phyloP scores from a whole-genome alignment of 441 rosid genomes.

The Manihot esculenta region DNA sequence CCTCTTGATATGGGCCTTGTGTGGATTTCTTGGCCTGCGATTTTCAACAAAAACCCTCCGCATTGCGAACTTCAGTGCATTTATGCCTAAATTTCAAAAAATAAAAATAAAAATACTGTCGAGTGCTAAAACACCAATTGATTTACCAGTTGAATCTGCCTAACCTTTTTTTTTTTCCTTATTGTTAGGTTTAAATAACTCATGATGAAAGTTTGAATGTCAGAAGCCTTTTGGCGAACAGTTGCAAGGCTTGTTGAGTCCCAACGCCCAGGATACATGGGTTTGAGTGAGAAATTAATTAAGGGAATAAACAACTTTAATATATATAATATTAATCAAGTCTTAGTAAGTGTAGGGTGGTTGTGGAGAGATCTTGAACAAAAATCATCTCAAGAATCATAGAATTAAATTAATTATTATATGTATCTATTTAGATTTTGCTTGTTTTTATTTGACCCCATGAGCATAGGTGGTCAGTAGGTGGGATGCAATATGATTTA shows the following conservation, averaged over 20 bases:
- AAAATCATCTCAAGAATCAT: background rate
- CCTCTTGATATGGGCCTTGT: constrained; percentile 11
- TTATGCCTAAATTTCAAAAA: no score
- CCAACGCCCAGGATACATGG: background rate
- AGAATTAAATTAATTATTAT: background rate
- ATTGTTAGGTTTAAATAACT: no score
- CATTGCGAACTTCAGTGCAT: background rate
- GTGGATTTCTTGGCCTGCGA: constrained; percentile 4
- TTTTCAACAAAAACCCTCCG: background rate
- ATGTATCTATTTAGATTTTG: no score
- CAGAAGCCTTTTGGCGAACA: background rate
- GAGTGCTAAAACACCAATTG: no score
- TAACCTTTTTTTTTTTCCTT: no score
- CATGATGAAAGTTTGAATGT: background rate
- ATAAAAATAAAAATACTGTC: no score
- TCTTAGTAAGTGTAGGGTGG: background rate
- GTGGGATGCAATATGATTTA: no score
- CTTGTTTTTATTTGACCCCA: no score
- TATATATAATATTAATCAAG: no score
- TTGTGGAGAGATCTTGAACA: constrained; percentile 4
- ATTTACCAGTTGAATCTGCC: no score
- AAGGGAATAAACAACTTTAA: background rate
- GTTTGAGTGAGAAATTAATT: background rate
- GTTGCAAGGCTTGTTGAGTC: constrained; percentile 1
- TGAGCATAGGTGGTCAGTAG: no score